Conservation (phyloP, 768 basidiomycete species). For the Mycena chlorophos region DNA sequence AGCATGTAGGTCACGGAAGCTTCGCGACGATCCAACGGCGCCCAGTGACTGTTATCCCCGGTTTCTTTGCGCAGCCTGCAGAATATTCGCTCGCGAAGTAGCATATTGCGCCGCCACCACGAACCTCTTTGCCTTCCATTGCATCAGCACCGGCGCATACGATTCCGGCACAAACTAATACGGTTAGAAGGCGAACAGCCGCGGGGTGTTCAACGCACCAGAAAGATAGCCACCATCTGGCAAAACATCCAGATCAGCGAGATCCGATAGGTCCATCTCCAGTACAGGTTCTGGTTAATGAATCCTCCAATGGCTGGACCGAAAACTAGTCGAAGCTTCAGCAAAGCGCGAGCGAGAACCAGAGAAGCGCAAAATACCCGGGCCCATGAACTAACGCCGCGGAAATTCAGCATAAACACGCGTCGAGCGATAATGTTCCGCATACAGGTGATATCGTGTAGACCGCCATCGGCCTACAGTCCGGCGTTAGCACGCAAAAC, state of each 20-base stretch:
- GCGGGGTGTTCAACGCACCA: too few species aligned
- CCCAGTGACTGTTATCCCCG: constrained; percentile 53
- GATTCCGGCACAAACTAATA: constrained; percentile 75
- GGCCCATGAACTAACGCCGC: constrained; percentile 13
- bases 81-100: background rate
- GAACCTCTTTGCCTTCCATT: constrained; percentile 58
- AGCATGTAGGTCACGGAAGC: constrained; percentile 49
- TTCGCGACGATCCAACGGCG: constrained; percentile 57
- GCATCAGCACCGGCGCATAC: constrained; percentile 59
- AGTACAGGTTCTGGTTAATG: constrained; percentile 66
- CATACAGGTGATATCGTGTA: constrained; percentile 58
- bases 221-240: constrained; percentile 50
- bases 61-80: constrained; percentile 55
- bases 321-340: background rate
- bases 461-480: constrained; percentile 48
- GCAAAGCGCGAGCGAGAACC: too few species aligned
- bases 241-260: constrained; percentile 67
- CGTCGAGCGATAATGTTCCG: constrained; percentile 45
- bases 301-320: constrained; percentile 42
- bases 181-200: too few species aligned
- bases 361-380: too few species aligned
- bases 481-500: too few species aligned
- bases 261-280: constrained; percentile 80
- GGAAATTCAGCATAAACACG: background rate
- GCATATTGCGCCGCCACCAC: background rate